These are phyloP conservation scores for Theileria annulata DNA, from an alignment of 169 alveolate genomes.

Conservation along the genomic window DNA sequence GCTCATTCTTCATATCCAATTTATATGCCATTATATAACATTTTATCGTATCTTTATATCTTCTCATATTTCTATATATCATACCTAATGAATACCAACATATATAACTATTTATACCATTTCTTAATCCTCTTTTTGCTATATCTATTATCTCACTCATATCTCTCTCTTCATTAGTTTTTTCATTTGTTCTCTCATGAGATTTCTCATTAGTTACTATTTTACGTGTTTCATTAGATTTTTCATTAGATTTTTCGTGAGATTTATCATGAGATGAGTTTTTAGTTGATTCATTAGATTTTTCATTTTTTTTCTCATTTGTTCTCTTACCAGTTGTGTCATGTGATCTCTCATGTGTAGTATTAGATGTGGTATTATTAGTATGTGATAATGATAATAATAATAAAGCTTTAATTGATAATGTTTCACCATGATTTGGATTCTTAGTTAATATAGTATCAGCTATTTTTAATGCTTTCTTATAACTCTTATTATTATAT, in stretches of 20 bases:
- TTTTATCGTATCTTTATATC: slow-evolving; percentile 42
- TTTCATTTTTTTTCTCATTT: no score
- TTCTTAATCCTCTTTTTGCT: slow-evolving; percentile 45
- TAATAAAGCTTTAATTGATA: slow-evolving; percentile 45
- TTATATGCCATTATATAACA: slow-evolving; percentile 56
- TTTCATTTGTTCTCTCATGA: no score
- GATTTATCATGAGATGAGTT: no score
- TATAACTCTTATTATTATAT: slow-evolving; percentile 35
- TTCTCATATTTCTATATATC: slow-evolving; percentile 35
- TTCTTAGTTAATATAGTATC: slow-evolving; percentile 32
- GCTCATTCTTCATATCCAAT: slow-evolving; percentile 41
- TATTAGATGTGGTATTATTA: no score
- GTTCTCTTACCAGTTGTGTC: no score
- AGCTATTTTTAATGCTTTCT: slow-evolving; percentile 46
- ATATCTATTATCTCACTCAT: slow-evolving; percentile 35
- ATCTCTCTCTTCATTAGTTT: no score
- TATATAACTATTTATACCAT: slow-evolving; percentile 40
- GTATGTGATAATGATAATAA: not conserved
- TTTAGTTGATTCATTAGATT: no score
- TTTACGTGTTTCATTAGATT: no score
- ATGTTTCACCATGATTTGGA: slow-evolving; percentile 56
- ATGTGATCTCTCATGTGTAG: no score
- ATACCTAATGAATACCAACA: slow-evolving; percentile 61
- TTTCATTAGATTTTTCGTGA: no score
- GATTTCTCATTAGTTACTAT: no score